These are phyloP conservation scores for Rickenella mellea DNA, from an alignment of 768 basidiomycete species.

Conservation along the genomic window DNA sequence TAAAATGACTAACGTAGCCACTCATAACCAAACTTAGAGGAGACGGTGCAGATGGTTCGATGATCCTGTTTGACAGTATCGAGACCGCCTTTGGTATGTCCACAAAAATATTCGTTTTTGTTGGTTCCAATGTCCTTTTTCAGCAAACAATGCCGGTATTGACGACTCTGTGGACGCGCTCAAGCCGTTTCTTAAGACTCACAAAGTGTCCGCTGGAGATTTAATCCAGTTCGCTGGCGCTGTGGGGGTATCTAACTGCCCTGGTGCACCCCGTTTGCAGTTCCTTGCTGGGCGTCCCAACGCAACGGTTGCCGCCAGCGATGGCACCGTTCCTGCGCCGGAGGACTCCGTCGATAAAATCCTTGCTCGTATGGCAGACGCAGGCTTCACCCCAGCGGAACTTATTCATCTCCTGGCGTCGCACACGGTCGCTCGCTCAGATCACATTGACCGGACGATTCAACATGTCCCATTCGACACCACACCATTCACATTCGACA, in stretches of 20 bases:
- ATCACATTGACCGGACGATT: slow-evolving; percentile 13
- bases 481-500: slow-evolving; percentile 11
- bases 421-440: slow-evolving; percentile 16
- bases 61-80: slow-evolving; percentile 12
- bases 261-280: slow-evolving; percentile 15
- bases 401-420: slow-evolving; percentile 16
- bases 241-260: slow-evolving; percentile 10
- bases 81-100: slow-evolving; percentile 18
- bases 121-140: background rate
- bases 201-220: slow-evolving; percentile 4
- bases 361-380: slow-evolving; percentile 14
- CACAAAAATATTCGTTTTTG: background rate
- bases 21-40: no score
- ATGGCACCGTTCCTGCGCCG: slow-evolving; percentile 13
- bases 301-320: slow-evolving; percentile 9
- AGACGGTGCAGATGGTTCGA: slow-evolving; percentile 18
- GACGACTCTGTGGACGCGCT: slow-evolving; percentile 14
- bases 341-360: slow-evolving; percentile 15
- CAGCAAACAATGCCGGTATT: slow-evolving; percentile 15
- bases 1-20: slow-evolving; percentile 10
- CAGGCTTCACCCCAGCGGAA: slow-evolving; percentile 14
- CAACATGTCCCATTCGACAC: slow-evolving; percentile 16
- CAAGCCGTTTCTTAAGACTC: slow-evolving; percentile 4
- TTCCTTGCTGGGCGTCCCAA: slow-evolving; percentile 11
- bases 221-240: slow-evolving; percentile 7